Base-by-base conservation (phyloP, 139 green algal genomes). In the Coelastrella sp. region DNA sequence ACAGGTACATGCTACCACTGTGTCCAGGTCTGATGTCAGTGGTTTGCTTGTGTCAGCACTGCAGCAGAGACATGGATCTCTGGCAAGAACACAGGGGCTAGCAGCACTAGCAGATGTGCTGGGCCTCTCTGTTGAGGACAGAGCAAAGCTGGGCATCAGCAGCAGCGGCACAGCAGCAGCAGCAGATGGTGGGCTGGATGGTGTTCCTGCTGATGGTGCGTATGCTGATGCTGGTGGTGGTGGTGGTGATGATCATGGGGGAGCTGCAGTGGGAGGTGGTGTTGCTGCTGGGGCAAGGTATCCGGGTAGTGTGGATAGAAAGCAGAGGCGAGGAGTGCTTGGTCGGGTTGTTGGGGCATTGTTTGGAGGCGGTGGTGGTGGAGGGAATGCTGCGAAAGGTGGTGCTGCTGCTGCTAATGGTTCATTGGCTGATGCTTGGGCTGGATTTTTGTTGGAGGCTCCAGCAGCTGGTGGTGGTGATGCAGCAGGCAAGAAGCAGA, bases 261-360 rank as follows among this genome's bases (percentile, higher is more conserved):
- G n/a, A n/a, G 30, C 62, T 69, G 62, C 30, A 21, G 62, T 23
- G 21, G 62, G 9, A 32, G 62, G 62, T 1, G 62, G 17, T 17
- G 11, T 17, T 69, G 62, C 17, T 40, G 4, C 8, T 2, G 40
- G 1, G 5, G 62, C 17, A 5, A 69, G 62, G 9, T 41, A 69
- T 8, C 62, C 62, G 21, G 62, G 62, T 21, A 40, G 32, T 37
- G 41, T 53, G 23, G 51, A 57, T 40, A 48, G 35, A n/a, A 27
- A 60, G 45, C 32, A 43, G 8, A 32, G 66, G 50, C 66, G 80
- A 25, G 53, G 80, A 30, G 60, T 86, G 80, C 34, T 86, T 43
- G 60, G 80, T 30, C 45, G 60, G 7, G 80, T 86, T 5, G 80
- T 86, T 13, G 80, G 80, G 45, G 80, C 50, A 21, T 43, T 86